These are phyloP conservation scores for Cytospora mali DNA, from an alignment of 2,329 filamentous ascomycete species.

Conservation along the genomic window DNA sequence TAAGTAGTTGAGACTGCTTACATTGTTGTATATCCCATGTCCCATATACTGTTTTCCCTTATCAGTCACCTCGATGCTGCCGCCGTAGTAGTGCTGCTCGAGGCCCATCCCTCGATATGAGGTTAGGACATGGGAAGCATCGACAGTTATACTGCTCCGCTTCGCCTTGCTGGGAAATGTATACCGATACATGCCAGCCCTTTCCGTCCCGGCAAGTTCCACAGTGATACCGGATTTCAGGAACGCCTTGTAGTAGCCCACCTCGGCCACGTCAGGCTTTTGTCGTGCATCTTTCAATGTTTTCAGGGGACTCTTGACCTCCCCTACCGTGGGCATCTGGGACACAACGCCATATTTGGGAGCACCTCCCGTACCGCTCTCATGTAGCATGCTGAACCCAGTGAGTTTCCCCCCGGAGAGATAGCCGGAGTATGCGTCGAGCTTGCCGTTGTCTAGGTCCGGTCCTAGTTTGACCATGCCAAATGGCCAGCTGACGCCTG, in stretches of 20 bases:
- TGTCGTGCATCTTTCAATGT: conserved; percentile 57
- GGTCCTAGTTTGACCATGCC: conserved; percentile 54
- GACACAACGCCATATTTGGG: conserved; percentile 70
- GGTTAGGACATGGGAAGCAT: conserved; percentile 65
- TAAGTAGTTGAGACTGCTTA: conserved; percentile 30
- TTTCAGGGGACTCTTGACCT: conserved; percentile 54
- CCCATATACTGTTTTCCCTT: conserved; percentile 47
- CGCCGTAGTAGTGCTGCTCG: conserved; percentile 62
- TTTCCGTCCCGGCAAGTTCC: conserved; percentile 58
- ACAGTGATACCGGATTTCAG: conserved; percentile 58
- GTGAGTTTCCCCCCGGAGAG: conserved; percentile 54
- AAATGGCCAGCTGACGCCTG: conserved; percentile 50
- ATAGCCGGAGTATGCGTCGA: conserved; percentile 46
- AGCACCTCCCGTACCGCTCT: conserved; percentile 67
- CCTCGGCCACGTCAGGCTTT: conserved; percentile 50
- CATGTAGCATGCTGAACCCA: conserved; percentile 67
- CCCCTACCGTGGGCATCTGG: conserved; percentile 55
- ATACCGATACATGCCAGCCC: conserved; percentile 62
- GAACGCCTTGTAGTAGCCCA: conserved; percentile 63
- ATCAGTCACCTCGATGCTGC: conserved; percentile 51
- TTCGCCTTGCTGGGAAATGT: conserved; percentile 50
- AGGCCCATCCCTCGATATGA: conserved; percentile 62
- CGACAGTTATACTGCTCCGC: conserved; percentile 57
- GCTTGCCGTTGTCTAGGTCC: conserved; percentile 49
- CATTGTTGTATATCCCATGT: conserved; percentile 64